phyloP scores from a whole-genome alignment of 495 filamentous ascomycete genomes.

The Tuber borchii region DNA sequence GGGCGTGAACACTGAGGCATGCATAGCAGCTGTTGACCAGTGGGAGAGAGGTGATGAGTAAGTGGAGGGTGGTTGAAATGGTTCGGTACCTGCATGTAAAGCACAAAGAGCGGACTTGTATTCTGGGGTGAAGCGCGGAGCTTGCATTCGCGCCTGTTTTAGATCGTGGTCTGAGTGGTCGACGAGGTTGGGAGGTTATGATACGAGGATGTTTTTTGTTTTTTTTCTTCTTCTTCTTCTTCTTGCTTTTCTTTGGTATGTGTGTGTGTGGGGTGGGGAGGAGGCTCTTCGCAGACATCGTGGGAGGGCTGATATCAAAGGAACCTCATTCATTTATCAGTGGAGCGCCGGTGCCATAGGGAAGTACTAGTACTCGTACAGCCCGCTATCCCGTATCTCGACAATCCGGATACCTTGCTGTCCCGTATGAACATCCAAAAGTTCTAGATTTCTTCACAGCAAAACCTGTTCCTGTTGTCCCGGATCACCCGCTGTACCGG shows the following conservation, averaged over 20 bases:
- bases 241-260: not conserved
- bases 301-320: not conserved
- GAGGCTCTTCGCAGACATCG: not conserved
- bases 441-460: too few species aligned
- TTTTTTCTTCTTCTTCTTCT: too few species aligned
- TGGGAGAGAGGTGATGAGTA: not conserved
- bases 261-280: not conserved
- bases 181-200: not conserved
- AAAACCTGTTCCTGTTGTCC: too few species aligned
- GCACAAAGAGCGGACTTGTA: not conserved
- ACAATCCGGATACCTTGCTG: too few species aligned
- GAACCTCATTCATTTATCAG: not conserved
- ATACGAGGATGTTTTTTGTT: not conserved
- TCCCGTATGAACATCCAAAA: too few species aligned
- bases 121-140: not conserved
- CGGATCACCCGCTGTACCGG: too few species aligned
- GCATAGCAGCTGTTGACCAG: not conserved
- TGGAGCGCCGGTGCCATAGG: not conserved
- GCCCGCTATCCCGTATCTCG: too few species aligned
- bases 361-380: not conserved
- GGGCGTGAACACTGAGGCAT: not conserved
- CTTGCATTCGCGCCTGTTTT: slow-evolving; percentile 4
- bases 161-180: not conserved
- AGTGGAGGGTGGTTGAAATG: not conserved
- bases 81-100: not conserved